Base-by-base conservation (phyloP, 176 grass and related monocot species). In the Triticum urartu region DNA sequence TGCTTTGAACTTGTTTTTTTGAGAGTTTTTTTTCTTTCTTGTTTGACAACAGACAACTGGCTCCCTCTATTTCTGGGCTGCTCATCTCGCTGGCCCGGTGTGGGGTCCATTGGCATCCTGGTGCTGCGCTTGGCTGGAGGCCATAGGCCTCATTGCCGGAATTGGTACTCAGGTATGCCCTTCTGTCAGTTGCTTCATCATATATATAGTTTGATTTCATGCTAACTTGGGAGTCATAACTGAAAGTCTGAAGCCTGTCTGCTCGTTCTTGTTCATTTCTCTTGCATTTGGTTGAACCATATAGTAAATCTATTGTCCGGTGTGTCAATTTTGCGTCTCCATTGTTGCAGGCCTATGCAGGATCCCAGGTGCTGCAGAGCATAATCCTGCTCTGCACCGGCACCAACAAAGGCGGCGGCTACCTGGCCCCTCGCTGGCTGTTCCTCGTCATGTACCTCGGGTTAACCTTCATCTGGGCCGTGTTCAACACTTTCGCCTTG, bases 51-150 rank as follows among this genome's bases (percentile, higher is more conserved):
- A 98, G 97, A 98, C 97, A 12, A 98, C 97, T 64, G 97, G 97
- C 39, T 98, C 94, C 5, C 88, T 98, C 4, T 98, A 98, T 82
- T 98, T 98, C 54, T 98, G 97, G 97, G 97, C 97, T 87, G 97
- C 97, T 77, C 97, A 98, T 82, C 87, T 99, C 72, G 97, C 97
- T 14, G 94, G 94, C 8, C 97, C 97, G 24, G 91, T 88, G 18
- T 99, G 97, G 94, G 97, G 97, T 32, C 97, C 97, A 0, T 91
- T 99, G 65, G 97, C 97, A 35, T 99, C 97, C 9, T 99, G 97
- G 97, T 99, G 97, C 67, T 99, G 97, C 68, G 97, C 97, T 87
- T 99, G 97, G 97, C 84, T 99, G 64, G 97, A 99, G 90, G 85
- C 97, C 66, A 99, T 99, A 30, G 94, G 94, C 59, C 97, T 99